Percentiles rank a stretch among this genome's conserved stretches.
These are phyloP conservation scores for Casuarina cunninghamiana DNA, from an alignment of 306 rosid species.

Conservation along the genomic window DNA sequence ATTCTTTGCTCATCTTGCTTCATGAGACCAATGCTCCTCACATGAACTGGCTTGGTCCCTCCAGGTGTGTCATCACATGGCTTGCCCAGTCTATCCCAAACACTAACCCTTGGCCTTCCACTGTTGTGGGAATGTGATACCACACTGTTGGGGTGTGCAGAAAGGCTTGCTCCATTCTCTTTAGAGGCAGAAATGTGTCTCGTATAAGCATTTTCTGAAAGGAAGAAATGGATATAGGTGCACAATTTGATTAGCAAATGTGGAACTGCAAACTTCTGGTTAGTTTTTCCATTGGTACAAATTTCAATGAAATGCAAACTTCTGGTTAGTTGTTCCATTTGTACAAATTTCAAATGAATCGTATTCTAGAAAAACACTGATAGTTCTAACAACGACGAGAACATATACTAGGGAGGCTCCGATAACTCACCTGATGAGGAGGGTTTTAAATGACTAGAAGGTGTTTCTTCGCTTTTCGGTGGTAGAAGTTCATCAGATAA, in stretches of 20 bases:
- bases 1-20: conserved; percentile 1
- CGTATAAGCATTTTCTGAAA: conserved; percentile 13
- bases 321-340: background rate
- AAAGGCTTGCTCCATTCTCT: conserved; percentile 4
- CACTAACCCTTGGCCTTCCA: conserved; percentile 21
- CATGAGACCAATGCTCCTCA: background rate
- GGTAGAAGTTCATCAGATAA: conserved; percentile 12
- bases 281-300: background rate
- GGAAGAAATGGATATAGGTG: background rate
- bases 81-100: conserved; percentile 36
- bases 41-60: background rate
- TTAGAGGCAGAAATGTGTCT: background rate
- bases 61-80: background rate
- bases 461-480: conserved; percentile 2
- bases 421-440: conserved; percentile 14
- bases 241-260: background rate
- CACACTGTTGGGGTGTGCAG: background rate
- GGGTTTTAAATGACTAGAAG: background rate
- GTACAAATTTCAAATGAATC: background rate
- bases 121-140: background rate
- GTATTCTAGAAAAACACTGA: background rate
- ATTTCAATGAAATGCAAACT: too few species aligned
- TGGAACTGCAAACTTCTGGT: background rate
- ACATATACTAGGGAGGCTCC: background rate
- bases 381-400: background rate